Evolutionary conservation across 106 monocot genomes (phyloP).

Genomic region (Amphibolis antarctica): DNA sequence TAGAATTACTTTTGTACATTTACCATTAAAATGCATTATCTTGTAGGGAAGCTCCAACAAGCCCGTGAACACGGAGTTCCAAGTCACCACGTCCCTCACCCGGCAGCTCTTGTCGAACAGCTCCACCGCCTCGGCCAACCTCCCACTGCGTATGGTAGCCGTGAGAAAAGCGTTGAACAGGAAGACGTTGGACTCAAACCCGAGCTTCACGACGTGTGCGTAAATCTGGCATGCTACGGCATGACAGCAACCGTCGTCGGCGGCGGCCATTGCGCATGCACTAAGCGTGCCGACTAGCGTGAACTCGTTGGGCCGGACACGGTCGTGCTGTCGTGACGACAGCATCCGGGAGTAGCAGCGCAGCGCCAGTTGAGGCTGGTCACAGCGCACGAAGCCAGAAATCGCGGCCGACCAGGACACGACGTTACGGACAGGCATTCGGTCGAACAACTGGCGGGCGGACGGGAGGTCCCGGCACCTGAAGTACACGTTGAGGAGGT

Average conservation of each 20-base stretch:
- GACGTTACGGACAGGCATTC: slow-evolving; percentile 52
- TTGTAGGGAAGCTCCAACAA: slow-evolving; percentile 31
- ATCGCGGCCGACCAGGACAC: slow-evolving; percentile 57
- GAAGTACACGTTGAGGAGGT: slow-evolving; percentile 75
- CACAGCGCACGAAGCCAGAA: slow-evolving; percentile 39
- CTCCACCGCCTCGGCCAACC: slow-evolving; percentile 25
- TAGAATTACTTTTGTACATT: too few species aligned
- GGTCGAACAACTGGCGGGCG: slow-evolving; percentile 41
- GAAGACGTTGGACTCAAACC: slow-evolving; percentile 56
- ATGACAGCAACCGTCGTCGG: background rate
- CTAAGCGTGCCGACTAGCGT: slow-evolving; percentile 65
- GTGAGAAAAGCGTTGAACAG: slow-evolving; percentile 58
- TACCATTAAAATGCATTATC: too few species aligned
- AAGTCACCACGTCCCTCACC: slow-evolving; percentile 32
- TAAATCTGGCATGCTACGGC: slow-evolving; percentile 30
- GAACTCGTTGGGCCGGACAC: slow-evolving; percentile 54
- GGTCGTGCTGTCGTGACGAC: too few species aligned
- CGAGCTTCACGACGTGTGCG: slow-evolving; percentile 33
- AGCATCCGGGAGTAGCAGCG: slow-evolving; percentile 33
- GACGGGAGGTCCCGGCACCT: slow-evolving; percentile 20
- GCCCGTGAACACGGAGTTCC: slow-evolving; percentile 71
- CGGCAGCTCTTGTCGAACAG: slow-evolving; percentile 33
- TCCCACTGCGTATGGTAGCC: slow-evolving; percentile 27
- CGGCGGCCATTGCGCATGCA: slow-evolving; percentile 23
- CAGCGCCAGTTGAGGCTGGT: slow-evolving; percentile 27